Evolutionary conservation across 2,329 filamentous ascomycete species (phyloP), one percentile per base, ranked within the genome.

Genomic region (Epichloe aotearoae): DNA sequence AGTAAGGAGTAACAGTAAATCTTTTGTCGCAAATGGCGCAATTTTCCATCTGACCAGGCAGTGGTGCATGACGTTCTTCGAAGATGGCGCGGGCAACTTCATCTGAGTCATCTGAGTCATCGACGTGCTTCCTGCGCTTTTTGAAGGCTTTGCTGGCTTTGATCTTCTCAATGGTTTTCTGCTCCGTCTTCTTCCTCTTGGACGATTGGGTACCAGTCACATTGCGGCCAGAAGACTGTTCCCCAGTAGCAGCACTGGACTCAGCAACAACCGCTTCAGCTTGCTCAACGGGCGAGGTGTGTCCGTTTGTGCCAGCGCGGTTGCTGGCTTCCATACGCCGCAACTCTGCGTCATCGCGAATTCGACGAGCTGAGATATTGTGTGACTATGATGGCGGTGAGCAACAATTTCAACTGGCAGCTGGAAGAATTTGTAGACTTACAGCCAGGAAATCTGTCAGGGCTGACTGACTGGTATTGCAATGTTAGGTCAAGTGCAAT

Each of bases 1-100:
- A 89, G 69, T 96, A 96, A 0, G 88, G 78, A 0, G 91, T 96
- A 43, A 97, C 90, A 0, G 88, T 95, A 62, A 97, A 97, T 38
- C 89, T 82, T 64, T 93, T 95, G 42, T 77, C 75, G 65, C 91
- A 97, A 3, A 83, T 70, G 55, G 86, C 88, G 63, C 91, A 97
- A 57, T 95, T 90, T 55, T 86, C 88, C 61, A 91, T 79, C 65
- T 97, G 91, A 2, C 88, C 89, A 2, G 88, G 86, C n/a, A 83
- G 64, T 2, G 83, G 82, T 34, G 71, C 71, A 38, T 67, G 59
- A 26, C 62, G 64, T 53, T 74, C 59, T 47, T 75, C 58, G 60
- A 80, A 68, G 17, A 80, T 66, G 58, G 72, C 69, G 12, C 66
- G 64, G 3, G 72, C 73, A 44, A 78, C 55, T 15, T 75, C 76